Evolutionary conservation across 1,139 yeast genomes (phyloP).

Genomic region (Trichomonascaceae sp.): DNA sequence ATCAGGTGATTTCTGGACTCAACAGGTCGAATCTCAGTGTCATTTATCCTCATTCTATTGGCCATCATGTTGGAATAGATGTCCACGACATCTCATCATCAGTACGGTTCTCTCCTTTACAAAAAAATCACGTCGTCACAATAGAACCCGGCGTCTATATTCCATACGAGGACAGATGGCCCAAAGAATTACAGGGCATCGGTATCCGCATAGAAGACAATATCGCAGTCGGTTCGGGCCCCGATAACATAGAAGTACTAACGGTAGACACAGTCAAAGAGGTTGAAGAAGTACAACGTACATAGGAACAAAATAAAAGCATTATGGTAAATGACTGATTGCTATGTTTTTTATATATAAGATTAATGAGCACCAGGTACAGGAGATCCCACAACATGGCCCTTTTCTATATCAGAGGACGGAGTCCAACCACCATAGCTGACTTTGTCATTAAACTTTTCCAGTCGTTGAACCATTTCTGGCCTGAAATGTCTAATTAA

Average conservation of each 20-base stretch:
- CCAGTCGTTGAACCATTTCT: conserved; percentile 66
- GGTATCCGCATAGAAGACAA: conserved; percentile 96
- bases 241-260: conserved; percentile 50
- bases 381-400: conserved; percentile 60
- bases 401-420: conserved; percentile 55
- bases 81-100: conserved; percentile 71
- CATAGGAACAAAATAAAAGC: not conserved
- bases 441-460: conserved; percentile 40
- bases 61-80: conserved; percentile 91
- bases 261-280: conserved; percentile 85
- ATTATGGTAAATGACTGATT: not conserved
- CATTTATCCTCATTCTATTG: conserved; percentile 90
- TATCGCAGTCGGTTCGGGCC: conserved; percentile 59
- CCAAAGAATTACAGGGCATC: conserved; percentile 75
- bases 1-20: conserved; percentile 35
- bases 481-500: conserved; percentile 78
- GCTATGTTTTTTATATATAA: conserved; percentile 1
- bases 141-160: conserved; percentile 93
- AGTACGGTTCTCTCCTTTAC: conserved; percentile 37
- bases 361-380: conserved; percentile 24
- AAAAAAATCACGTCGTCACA: conserved; percentile 55
- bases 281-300: conserved; percentile 61
- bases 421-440: conserved; percentile 75
- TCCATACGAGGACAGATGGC: conserved; percentile 65
- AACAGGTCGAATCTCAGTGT: conserved; percentile 25